Base-by-base conservation (phyloP, 2,329 filamentous ascomycete species). In the Cladobotryum protrusum region DNA sequence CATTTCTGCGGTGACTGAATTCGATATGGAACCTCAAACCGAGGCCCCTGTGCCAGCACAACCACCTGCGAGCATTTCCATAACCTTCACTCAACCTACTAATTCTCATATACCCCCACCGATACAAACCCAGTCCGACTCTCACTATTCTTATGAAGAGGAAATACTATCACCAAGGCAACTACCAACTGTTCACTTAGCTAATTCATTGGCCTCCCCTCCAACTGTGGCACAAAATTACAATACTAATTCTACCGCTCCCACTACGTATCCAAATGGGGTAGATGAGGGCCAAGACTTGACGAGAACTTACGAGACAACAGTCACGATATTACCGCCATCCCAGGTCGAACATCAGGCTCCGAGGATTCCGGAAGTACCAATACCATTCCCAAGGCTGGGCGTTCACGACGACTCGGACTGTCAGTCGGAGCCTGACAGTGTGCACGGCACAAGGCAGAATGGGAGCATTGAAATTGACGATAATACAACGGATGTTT, bases 11-110 rank as follows among this genome's bases (percentile, higher is more conserved):
- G 76, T 76, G 7, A 89, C 85, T 0, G 83, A 87, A 58, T 87
- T 89, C 57, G 87, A 90, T 56, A 76, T 74, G n/a, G 86, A 89
- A 57, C 76, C 82, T 18, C 86, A 89, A 61, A 79, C 76, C 1
- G 78, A 82, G 42, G 68, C 76, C 1, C 69, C 74, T 1, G 58
- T 70, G 14, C 69, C 67, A 40, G 63, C 68, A 19, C 55, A 62
- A 11, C 46, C 59, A 19, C 57, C 58, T 11, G 44, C 56, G 13
- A 57, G 61, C 35, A 56, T 60, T 13, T 58, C 59, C 43, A 57
- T 59, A 43, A 59, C 57, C 17, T 55, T 61, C 43, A 52, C 62
- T 20, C 63, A 63, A 45, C 59, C 63, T 19, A 59, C 62, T 4
- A 65, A 59, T 45, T 61, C 66, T 6, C 64, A 62, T 34, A 53